These are phyloP conservation scores for Gentiana dahurica DNA, from an alignment of 257 asterid genomes.

Conservation along the genomic window DNA sequence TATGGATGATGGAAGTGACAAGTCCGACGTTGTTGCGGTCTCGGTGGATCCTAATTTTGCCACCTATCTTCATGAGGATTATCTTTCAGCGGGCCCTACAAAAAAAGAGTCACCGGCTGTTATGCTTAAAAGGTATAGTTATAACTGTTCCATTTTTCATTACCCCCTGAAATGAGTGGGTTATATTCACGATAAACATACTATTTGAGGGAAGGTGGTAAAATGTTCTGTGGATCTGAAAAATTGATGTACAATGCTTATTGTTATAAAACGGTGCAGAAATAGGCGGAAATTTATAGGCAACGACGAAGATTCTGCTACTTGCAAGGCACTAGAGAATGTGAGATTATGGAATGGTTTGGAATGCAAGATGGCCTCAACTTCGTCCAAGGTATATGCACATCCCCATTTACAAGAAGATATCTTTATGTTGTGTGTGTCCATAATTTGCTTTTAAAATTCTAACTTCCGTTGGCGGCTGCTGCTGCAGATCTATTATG, in stretches of 20 bases:
- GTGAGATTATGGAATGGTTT: constrained; percentile 63
- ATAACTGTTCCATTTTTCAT: background rate
- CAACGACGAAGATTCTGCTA: constrained; percentile 46
- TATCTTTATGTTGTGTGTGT: background rate
- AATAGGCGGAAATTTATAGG: constrained; percentile 43
- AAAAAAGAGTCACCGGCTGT: constrained; percentile 67
- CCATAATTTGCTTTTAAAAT: background rate
- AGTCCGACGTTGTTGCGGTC: constrained; percentile 86
- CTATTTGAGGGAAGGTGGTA: no score
- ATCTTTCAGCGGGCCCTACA: constrained; percentile 54
- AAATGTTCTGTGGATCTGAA: background rate
- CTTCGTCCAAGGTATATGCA: constrained; percentile 73
- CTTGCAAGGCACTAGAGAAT: constrained; percentile 52
- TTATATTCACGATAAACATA: background rate
- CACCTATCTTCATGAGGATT: constrained; percentile 61
- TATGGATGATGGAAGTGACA: constrained; percentile 85
- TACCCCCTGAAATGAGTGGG: no score
- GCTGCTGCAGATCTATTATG: constrained; percentile 66
- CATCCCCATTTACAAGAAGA: background rate
- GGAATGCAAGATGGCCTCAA: constrained; percentile 87
- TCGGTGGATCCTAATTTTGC: constrained; percentile 92
- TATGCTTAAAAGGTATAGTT: constrained; percentile 65
- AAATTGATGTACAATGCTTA: background rate
- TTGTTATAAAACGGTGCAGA: constrained; percentile 30
- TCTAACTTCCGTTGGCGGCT: background rate